These are phyloP conservation scores for Talaromyces islandicus DNA, from an alignment of 2,329 filamentous ascomycete genomes.

Conservation along the genomic window DNA sequence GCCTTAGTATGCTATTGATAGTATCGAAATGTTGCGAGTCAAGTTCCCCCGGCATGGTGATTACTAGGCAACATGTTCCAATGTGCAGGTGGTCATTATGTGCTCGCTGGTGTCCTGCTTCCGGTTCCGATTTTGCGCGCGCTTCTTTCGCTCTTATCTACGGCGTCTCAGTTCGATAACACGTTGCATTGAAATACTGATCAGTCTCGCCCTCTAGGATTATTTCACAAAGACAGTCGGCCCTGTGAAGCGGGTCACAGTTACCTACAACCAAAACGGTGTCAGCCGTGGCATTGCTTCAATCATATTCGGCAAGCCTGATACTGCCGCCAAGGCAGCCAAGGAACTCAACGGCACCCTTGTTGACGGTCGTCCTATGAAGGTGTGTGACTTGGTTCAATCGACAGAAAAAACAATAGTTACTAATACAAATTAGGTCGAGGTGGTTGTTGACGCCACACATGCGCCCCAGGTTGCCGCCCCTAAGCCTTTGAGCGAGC, in stretches of 20 bases:
- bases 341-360: constrained; percentile 79
- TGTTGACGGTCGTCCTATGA: constrained; percentile 85
- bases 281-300: constrained; percentile 88
- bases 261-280: constrained; percentile 90
- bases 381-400: constrained; percentile 51
- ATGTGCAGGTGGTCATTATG: constrained; percentile 46
- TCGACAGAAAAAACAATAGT: constrained; percentile 13
- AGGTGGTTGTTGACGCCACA: constrained; percentile 78
- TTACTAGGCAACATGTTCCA: not conserved
- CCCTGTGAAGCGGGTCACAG: constrained; percentile 80
- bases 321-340: constrained; percentile 79
- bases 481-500: constrained; percentile 74
- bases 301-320: constrained; percentile 74
- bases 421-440: constrained; percentile 55
- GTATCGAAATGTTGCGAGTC: not conserved
- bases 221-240: constrained; percentile 88
- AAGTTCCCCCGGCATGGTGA: not conserved
- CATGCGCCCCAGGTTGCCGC: constrained; percentile 61
- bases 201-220: constrained; percentile 65
- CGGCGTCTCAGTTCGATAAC: constrained; percentile 18
- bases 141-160: constrained; percentile 20
- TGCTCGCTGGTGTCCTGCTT: constrained; percentile 52
- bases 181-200: constrained; percentile 38
- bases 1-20: not conserved
- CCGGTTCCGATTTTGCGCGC: constrained; percentile 19